Base-by-base conservation (phyloP, 176 grass and related monocot genomes). In the Dactylis glomerata region DNA sequence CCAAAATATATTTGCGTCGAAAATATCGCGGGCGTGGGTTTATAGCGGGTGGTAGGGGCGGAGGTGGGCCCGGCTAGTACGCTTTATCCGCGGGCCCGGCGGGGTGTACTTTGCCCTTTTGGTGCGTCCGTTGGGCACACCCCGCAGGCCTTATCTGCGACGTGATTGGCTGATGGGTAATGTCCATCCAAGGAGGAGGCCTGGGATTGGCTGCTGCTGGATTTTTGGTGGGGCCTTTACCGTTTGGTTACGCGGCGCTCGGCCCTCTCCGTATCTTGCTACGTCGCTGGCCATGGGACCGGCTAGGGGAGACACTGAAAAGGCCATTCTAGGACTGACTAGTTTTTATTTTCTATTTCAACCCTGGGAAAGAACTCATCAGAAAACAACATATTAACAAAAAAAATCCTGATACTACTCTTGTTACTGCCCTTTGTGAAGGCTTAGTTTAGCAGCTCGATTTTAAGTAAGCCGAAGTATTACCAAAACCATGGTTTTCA, bases 91-190 rank as follows among this genome's bases (percentile, higher is more conserved):
- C 3, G 68, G 31, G 10, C 77, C 75, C 87, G 4, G 3, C 0
- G 4, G 49, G 9, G 27, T 74, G 79, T 73, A 79, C 65, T 56
- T 76, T 82, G 86, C 65, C 6, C 92, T 94, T 90, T 94, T 85
- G 28, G 44, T 10, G n/a, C 56, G 8, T 4, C 2, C 20, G 22
- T 83, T 11, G 84, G 58, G 28, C 81, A 32, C 44, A 72, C 26
- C 4, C 22, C 22, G 11, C 17, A 51, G 61, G 45, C 80, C 87
- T 92, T 92, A 94, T 94, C 87, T 83, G 41, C 47, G 37, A 77
- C 11, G 36, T 47, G 59, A 94, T 94, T 94, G 92, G 89, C 1
- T 8, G 8, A 8, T 2, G 8, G 4, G 33, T 13, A 40, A 46
- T 16, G 51, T 27, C 22, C 87, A 92, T 92, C 92, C 85, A 23